phyloP scores from a whole-genome alignment of 2,329 filamentous ascomycete species.

The Metarhizium robertsii region DNA sequence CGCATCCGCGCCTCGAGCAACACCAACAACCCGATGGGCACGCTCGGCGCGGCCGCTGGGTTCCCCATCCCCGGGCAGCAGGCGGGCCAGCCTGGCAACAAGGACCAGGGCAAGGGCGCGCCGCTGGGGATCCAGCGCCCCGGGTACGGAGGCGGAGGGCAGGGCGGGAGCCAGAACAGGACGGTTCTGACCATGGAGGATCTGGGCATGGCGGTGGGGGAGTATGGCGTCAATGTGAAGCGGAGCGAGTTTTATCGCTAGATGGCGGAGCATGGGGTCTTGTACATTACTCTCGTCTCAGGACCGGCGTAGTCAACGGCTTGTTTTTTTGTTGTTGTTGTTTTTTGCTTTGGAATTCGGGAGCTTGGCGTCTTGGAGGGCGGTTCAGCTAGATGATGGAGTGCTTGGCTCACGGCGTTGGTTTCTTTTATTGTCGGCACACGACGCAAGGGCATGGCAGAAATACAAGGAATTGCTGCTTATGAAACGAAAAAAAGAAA shows the following conservation, averaged over 20 bases:
- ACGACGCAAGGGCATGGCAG: background rate
- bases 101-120: conserved; percentile 47
- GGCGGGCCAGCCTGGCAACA: conserved; percentile 44
- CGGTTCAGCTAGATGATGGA: background rate
- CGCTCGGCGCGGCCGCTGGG: conserved; percentile 65
- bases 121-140: conserved; percentile 66
- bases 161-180: conserved; percentile 78
- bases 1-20: conserved; percentile 85
- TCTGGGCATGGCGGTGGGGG: conserved; percentile 91
- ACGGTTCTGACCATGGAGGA: conserved; percentile 99
- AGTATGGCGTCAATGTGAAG: conserved; percentile 97
- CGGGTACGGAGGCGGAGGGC: conserved; percentile 79
- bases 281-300: background rate
- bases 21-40: conserved; percentile 85
- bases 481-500: background rate
- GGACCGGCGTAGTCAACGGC: background rate
- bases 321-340: conserved; percentile 5
- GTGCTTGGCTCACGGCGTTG: background rate
- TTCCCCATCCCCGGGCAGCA: conserved; percentile 57
- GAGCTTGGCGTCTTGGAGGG: background rate
- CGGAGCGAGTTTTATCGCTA: conserved; percentile 92
- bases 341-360: background rate
- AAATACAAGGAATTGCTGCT: background rate
- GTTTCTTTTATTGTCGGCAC: background rate
- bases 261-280: background rate